These are phyloP conservation scores for Daedalea quercina DNA, from an alignment of 768 basidiomycete species.

Conservation along the genomic window DNA sequence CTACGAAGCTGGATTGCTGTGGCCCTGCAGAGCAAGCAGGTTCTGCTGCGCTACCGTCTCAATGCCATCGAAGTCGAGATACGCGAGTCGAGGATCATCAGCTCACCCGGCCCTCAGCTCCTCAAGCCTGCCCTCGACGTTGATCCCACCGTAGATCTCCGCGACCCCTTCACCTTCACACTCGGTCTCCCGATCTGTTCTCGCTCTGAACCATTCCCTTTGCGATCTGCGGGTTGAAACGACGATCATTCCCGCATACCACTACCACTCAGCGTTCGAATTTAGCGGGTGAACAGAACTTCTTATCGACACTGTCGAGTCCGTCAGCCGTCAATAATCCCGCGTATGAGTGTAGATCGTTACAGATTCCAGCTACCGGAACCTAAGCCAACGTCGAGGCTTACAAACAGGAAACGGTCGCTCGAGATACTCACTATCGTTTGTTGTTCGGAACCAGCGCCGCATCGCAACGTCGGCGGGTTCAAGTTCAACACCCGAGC, in stretches of 20 bases:
- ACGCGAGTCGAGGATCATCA: too few species aligned
- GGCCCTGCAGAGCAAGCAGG: too few species aligned
- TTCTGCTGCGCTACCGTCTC: too few species aligned
- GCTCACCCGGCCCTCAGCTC: too few species aligned
- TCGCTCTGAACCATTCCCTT: constrained; percentile 51
- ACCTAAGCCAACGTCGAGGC: constrained; percentile 26
- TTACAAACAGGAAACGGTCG: background rate
- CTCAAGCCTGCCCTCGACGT: too few species aligned
- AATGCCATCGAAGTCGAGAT: too few species aligned
- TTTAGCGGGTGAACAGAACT: constrained; percentile 49
- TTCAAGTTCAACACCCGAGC: constrained; percentile 61
- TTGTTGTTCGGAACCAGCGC: constrained; percentile 43
- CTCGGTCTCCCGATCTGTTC: too few species aligned
- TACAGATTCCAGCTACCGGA: constrained; percentile 79
- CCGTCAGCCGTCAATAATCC: background rate
- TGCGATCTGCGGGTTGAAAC: constrained; percentile 43
- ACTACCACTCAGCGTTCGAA: constrained; percentile 59
- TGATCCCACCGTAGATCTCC: too few species aligned
- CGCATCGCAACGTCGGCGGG: constrained; percentile 64
- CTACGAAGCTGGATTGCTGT: too few species aligned
- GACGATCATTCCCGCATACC: constrained; percentile 53
- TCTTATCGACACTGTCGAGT: constrained; percentile 55
- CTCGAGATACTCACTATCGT: constrained; percentile 41
- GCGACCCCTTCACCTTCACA: too few species aligned
- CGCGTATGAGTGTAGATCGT: too few species aligned